A percentile compares a stretch with the other conserved stretches of the same genome.
Conservation (phyloP, 768 basidiomycete genomes). For the Kockovaella imperatae region DNA sequence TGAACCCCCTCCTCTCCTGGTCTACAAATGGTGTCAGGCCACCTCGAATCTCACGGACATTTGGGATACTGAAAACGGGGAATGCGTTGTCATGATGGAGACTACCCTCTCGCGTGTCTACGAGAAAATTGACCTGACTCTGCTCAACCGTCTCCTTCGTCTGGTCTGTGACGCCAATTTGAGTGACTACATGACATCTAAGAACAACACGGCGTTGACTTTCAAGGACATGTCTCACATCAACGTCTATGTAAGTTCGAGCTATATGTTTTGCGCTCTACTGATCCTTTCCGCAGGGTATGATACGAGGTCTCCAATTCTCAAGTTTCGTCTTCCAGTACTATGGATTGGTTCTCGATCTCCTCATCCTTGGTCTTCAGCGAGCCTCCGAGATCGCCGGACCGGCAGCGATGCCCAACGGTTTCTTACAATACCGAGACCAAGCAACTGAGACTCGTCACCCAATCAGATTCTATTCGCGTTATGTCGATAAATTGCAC, state of each 20-base stretch:
- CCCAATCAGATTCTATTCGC: slow-evolving; percentile 94
- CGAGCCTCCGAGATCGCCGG: slow-evolving; percentile 99
- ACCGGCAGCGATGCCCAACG: slow-evolving; percentile 93
- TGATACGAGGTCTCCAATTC: slow-evolving; percentile 96
- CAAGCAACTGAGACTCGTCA: slow-evolving; percentile 90
- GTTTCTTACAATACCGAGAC: slow-evolving; percentile 95
- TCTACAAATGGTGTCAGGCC: slow-evolving; percentile 99
- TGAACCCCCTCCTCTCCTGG: slow-evolving; percentile 89
- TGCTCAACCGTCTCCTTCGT: slow-evolving; percentile 88
- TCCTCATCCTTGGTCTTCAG: slow-evolving; percentile 92
- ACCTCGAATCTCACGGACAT: slow-evolving; percentile 97
- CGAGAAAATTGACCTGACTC: slow-evolving; percentile 95
- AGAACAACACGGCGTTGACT: slow-evolving; percentile 91
- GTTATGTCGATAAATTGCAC: slow-evolving; percentile 90
- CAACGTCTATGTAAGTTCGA: slow-evolving; percentile 89
- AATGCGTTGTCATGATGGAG: slow-evolving; percentile 98
- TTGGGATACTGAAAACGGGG: slow-evolving; percentile 97
- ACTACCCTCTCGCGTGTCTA: slow-evolving; percentile 96
- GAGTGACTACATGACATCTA: slow-evolving; percentile 97
- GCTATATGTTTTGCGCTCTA: too few relatives aligned
- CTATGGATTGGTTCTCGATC: slow-evolving; percentile 89
- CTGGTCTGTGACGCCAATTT: slow-evolving; percentile 97
- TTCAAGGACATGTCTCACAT: slow-evolving; percentile 99
- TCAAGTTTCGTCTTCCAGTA: slow-evolving; percentile 99
- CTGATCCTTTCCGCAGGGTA: too few relatives aligned